phyloP scores from a whole-genome alignment of 2,329 filamentous ascomycete species.

The Pseudogymnoascus sp. region DNA sequence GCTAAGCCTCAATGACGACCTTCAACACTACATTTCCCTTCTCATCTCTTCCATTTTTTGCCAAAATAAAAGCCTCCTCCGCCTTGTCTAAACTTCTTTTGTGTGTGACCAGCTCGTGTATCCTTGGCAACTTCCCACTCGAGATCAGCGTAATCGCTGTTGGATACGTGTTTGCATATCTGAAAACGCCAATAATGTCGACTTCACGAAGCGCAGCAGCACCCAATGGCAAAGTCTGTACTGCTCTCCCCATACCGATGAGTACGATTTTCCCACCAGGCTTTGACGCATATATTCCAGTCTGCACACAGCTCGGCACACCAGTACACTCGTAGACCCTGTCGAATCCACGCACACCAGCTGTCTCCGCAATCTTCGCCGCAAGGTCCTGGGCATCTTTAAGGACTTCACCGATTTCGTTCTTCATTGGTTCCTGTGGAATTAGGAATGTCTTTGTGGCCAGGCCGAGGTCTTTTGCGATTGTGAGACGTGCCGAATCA shows the following conservation, averaged over 20 bases:
- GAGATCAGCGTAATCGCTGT: conserved; percentile 59
- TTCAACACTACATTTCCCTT: conserved; percentile 64
- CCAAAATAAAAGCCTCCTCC: conserved; percentile 61
- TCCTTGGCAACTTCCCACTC: conserved; percentile 47
- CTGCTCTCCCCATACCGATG: conserved; percentile 72
- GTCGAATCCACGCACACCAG: not conserved
- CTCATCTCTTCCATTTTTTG: conserved; percentile 59
- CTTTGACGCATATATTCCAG: conserved; percentile 63
- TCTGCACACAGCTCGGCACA: conserved; percentile 67
- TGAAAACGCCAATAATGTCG: conserved; percentile 70
- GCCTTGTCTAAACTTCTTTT: conserved; percentile 56
- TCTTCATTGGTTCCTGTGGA: not conserved
- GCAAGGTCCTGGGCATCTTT: not conserved
- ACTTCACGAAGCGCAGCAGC: conserved; percentile 68
- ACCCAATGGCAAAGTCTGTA: conserved; percentile 67
- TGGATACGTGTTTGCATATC: conserved; percentile 69
- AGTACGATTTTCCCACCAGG: conserved; percentile 67
- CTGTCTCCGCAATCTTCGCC: not conserved
- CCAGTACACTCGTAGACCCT: conserved; percentile 50
- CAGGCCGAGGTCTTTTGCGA: not conserved
- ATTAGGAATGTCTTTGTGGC: not conserved
- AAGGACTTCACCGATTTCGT: not conserved
- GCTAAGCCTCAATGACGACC: conserved; percentile 55
- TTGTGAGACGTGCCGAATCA: not conserved
- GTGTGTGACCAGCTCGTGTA: conserved; percentile 69